Evolutionary conservation across 1,139 yeast species (phyloP), one percentile per base, ranked within the genome.

Genomic region (Meyerozyma sp.): DNA sequence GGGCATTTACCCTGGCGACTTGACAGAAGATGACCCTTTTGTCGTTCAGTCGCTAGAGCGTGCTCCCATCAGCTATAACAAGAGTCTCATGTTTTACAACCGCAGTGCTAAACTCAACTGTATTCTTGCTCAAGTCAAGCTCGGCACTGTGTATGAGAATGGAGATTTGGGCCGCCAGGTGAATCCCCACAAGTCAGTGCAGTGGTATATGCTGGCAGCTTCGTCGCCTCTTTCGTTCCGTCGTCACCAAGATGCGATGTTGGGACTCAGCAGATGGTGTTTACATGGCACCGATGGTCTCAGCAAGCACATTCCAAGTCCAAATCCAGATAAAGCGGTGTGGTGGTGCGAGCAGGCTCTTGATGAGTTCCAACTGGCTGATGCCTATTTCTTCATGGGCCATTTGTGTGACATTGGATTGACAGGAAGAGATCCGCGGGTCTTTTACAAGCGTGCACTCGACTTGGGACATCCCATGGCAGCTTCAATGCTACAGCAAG

Each of bases 251-350:
- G 88, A 88, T 56, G 93, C 96, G 7, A 91, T 91, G 74, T 70
- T 91, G 57, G 96, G 96, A 0, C 71, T 93, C 45, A 80, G 90
- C 48, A 91, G 97, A 39, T 93, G 98, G 98, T 87, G 85, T 57
- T 70, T 93, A 50, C 81, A 88, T 0, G 98, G 98, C 2, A 81
- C 86, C 4, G 76, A 79, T 10, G 88, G 85, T 0, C 68, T 51
- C 23, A 63, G 67, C 44, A 68, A 66, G 49, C 66, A 68, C 44
- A 65, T 89, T 26, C 76, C 94, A 38, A 68, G 71, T 36, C 84
- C 87, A 32, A 80, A 81, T 55, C 93, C 87, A 43, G 82, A 81
- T 39, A 74, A 86, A 60, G 96, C 97, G 0, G 82, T 85, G 46
- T 68, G 84, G 50, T 93, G 98, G 98, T 94, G 96, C 32, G 79